Percentiles rank a stretch among this genome's conserved stretches.
These are phyloP conservation scores for Dinochytrium kinnereticum DNA, from an alignment of 371 early-diverging fungal species.

Conservation along the genomic window DNA sequence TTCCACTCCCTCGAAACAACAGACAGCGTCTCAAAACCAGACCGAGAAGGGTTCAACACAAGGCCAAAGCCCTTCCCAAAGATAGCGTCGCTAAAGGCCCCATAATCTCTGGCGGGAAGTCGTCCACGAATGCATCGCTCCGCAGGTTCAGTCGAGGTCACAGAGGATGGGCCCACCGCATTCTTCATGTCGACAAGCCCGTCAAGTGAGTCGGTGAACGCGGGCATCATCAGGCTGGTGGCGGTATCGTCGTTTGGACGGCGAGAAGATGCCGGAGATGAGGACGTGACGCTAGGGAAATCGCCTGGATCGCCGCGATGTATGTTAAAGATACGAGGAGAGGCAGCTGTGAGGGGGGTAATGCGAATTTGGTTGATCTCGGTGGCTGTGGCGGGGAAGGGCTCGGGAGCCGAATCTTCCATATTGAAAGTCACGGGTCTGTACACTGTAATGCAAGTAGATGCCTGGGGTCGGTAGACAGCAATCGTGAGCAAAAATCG, in stretches of 20 bases:
- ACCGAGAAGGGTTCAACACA: conserved; percentile 1
- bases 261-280: background rate
- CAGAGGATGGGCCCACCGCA: background rate
- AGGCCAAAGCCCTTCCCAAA: conserved; percentile 8
- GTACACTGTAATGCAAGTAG: conserved; percentile 1
- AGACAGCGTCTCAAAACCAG: conserved; percentile 11
- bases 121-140: conserved; percentile 10
- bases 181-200: background rate
- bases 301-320: background rate
- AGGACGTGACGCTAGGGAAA: background rate
- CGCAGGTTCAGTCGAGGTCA: background rate
- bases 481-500: background rate
- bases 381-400: background rate
- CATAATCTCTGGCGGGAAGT: background rate
- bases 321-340: conserved; percentile 12
- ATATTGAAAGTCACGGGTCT: conserved; percentile 25
- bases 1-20: conserved; percentile 11
- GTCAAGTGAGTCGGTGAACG: background rate
- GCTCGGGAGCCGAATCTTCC: conserved; percentile 17
- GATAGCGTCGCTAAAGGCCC: conserved; percentile 3
- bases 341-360: conserved; percentile 17
- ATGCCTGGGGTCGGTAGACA: background rate
- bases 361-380: conserved; percentile 17
- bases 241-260: background rate
- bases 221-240: background rate